phyloP scores from a whole-genome alignment of 2,329 filamentous ascomycete genomes.

The Xylariaceae sp. region DNA sequence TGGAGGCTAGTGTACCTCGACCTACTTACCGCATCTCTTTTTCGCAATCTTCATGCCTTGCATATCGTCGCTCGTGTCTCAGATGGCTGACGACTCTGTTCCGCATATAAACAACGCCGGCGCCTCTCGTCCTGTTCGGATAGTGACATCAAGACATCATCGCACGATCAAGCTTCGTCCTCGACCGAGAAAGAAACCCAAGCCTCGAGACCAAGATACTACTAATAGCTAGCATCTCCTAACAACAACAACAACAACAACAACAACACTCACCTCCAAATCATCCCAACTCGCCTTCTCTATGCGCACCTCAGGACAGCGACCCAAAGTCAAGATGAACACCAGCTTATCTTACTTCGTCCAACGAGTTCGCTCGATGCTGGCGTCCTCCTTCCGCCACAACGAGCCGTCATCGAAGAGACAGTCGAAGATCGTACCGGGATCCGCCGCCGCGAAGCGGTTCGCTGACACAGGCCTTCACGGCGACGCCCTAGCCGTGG shows the following conservation, averaged over 20 bases:
- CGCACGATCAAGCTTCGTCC: background rate
- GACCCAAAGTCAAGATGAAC: constrained; percentile 13
- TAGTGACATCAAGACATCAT: background rate
- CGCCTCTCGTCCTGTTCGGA: background rate
- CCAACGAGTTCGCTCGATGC: constrained; percentile 18
- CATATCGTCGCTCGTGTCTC: background rate
- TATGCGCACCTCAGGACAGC: background rate
- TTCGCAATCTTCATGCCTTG: background rate
- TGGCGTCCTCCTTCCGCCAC: constrained; percentile 14
- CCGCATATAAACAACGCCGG: background rate
- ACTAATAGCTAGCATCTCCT: background rate
- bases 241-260: background rate
- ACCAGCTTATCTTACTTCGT: constrained; percentile 16
- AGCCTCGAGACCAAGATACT: background rate
- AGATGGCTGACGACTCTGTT: background rate
- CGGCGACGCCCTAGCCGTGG: constrained; percentile 22
- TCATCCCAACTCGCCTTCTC: background rate
- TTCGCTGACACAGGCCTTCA: constrained; percentile 16
- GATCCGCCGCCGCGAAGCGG: constrained; percentile 5
- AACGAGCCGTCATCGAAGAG: constrained; percentile 4
- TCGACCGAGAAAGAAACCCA: background rate
- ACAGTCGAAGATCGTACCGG: background rate
- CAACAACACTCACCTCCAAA: background rate
- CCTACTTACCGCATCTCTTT: background rate
- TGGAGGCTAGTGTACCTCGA: background rate